phyloP scores from a whole-genome alignment of 2,329 filamentous ascomycete species.

The Neofusicoccum parvum region DNA sequence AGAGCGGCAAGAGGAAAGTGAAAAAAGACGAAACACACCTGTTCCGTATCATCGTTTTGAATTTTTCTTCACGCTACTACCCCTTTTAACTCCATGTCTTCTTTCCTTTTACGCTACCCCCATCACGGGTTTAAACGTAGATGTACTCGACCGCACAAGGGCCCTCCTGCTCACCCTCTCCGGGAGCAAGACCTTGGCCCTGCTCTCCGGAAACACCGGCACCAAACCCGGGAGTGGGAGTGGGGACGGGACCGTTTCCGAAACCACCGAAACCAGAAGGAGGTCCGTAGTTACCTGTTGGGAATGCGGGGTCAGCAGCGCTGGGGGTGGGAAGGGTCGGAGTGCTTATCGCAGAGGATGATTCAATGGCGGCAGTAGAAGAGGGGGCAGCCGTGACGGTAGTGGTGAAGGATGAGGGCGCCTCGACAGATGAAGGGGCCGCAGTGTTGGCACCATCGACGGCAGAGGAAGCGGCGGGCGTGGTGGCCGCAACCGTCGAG shows the following conservation, averaged over 20 bases:
- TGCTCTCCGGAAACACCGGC: background rate
- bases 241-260: background rate
- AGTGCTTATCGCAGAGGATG: background rate
- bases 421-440: background rate
- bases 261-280: background rate
- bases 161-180: background rate
- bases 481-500: background rate
- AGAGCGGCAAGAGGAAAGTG: background rate
- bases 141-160: constrained; percentile 8
- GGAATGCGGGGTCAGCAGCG: constrained; percentile 12
- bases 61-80: background rate
- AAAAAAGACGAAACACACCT: no score
- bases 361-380: background rate
- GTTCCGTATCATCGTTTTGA: no score
- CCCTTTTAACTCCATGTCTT: background rate
- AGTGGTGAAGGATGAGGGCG: background rate
- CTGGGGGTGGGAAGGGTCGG: constrained; percentile 3
- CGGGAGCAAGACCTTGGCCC: background rate
- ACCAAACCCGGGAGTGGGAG: background rate
- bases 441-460: background rate
- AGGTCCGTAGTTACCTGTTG: background rate
- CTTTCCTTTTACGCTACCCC: background rate
- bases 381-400: background rate
- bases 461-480: background rate
- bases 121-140: background rate